Percentiles rank a stretch among this genome's conserved stretches.
phyloP scores from a whole-genome alignment of 1,284 basidiomycete genomes.

The Amylostereum areolatum region DNA sequence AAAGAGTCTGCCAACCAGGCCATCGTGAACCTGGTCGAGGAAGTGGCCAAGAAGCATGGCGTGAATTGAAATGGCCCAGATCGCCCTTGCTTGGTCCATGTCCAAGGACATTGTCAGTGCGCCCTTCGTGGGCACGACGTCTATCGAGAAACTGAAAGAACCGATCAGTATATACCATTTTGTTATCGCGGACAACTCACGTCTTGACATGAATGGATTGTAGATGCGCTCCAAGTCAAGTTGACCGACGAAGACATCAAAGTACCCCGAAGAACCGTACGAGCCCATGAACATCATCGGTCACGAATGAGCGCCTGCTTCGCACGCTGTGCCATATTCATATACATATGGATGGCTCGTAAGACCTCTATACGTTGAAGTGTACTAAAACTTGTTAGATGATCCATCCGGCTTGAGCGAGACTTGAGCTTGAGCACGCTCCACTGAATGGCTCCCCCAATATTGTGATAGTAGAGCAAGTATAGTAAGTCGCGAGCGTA shows the following conservation, averaged over 20 bases:
- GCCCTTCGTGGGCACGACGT: not conserved
- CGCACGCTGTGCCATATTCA: no score
- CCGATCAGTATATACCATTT: not conserved
- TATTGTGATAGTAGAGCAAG: no score
- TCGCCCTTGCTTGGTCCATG: not conserved
- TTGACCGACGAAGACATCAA: slow-evolving; percentile 38
- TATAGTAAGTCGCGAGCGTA: no score
- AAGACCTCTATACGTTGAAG: no score
- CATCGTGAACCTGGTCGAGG: not conserved
- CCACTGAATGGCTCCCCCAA: no score
- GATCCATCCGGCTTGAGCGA: no score
- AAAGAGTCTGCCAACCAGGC: not conserved
- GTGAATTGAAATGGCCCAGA: slow-evolving; percentile 6
- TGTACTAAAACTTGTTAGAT: no score
- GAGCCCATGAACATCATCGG: slow-evolving; percentile 10
- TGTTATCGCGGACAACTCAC: not conserved
- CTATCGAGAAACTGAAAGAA: not conserved
- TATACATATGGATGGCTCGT: no score
- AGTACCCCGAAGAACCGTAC: slow-evolving; percentile 38
- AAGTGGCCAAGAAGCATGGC: not conserved
- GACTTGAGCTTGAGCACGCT: no score
- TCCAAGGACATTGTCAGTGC: slow-evolving; percentile 14
- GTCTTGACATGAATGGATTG: no score
- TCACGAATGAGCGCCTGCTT: no score
- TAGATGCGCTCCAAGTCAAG: slow-evolving; percentile 27